phyloP scores from a whole-genome alignment of 202 grass and related monocot genomes.

The Miscanthus sacchariflorus region DNA sequence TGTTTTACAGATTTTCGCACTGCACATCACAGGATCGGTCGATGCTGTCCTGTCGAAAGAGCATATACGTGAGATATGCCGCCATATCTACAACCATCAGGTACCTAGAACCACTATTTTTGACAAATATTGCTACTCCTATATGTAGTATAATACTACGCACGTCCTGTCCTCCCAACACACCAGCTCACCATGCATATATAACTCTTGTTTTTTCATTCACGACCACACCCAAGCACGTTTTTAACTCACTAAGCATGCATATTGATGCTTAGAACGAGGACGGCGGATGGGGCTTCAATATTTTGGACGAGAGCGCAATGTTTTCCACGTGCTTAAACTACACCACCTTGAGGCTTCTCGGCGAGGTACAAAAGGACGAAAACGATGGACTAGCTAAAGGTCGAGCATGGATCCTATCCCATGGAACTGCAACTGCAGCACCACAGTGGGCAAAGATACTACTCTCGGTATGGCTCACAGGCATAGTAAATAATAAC shows the following conservation, averaged over 20 bases:
- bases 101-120: neutral
- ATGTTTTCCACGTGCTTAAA: slow-evolving; percentile 20
- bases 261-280: neutral
- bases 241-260: too few species aligned
- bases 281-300: slow-evolving; percentile 15
- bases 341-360: neutral
- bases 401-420: neutral
- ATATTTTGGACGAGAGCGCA: neutral
- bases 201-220: too few species aligned
- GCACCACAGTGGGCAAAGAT: slow-evolving; percentile 31
- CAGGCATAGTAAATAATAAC: too few species aligned
- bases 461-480: slow-evolving; percentile 23
- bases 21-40: neutral
- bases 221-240: too few species aligned
- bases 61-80: neutral
- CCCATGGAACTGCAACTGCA: slow-evolving; percentile 15
- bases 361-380: neutral
- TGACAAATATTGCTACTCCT: too few species aligned
- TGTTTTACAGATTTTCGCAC: neutral
- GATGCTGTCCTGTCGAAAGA: neutral
- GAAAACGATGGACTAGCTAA: neutral
- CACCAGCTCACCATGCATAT: too few species aligned
- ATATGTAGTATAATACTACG: too few species aligned
- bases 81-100: slow-evolving; percentile 14
- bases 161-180: too few species aligned